A percentile compares a stretch with the other conserved stretches of the same genome.
phyloP scores from a whole-genome alignment of 805 yeast species.

The Kluyveromyces starmeri region DNA sequence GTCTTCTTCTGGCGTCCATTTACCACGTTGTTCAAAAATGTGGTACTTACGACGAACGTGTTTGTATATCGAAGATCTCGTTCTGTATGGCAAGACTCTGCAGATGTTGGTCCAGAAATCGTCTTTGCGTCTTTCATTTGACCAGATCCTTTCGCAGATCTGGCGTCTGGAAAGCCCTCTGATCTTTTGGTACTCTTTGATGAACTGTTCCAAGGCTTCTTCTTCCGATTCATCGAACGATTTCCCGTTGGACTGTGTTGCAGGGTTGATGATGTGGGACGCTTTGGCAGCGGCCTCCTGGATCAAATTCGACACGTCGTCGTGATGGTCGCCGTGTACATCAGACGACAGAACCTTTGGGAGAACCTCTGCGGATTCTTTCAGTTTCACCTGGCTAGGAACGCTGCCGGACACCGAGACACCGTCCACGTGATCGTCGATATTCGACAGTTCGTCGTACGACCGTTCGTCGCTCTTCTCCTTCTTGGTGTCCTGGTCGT shows the following conservation, averaged over 20 bases:
- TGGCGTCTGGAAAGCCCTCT: conserved; percentile 55
- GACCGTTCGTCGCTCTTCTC: conserved; percentile 5
- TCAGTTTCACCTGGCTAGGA: conserved; percentile 2
- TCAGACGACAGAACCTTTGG: conserved; percentile 17
- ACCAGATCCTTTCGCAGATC: conserved; percentile 81
- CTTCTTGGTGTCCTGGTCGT: conserved; percentile 11
- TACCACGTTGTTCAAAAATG: conserved; percentile 78
- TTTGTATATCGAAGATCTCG: conserved; percentile 84
- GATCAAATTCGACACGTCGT: conserved; percentile 33
- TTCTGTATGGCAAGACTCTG: conserved; percentile 71
- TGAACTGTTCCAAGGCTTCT: conserved; percentile 63
- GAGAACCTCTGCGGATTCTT: conserved; percentile 14
- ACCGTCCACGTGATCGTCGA: conserved; percentile 10
- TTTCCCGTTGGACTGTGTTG: conserved; percentile 28
- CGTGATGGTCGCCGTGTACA: conserved; percentile 2
- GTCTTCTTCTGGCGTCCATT: conserved; percentile 84
- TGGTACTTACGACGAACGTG: conserved; percentile 89
- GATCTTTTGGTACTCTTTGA: conserved; percentile 57
- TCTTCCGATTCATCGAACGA: conserved; percentile 42
- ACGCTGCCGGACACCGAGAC: conserved; percentile 5
- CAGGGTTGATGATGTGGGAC: conserved; percentile 24
- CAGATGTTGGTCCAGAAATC: conserved; percentile 82
- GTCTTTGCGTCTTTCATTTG: conserved; percentile 75
- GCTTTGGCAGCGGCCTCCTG: conserved; percentile 40
- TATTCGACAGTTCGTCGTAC: conserved; percentile 1